Conservation (phyloP, 306 rosid species). For the Luffa acutangula region DNA sequence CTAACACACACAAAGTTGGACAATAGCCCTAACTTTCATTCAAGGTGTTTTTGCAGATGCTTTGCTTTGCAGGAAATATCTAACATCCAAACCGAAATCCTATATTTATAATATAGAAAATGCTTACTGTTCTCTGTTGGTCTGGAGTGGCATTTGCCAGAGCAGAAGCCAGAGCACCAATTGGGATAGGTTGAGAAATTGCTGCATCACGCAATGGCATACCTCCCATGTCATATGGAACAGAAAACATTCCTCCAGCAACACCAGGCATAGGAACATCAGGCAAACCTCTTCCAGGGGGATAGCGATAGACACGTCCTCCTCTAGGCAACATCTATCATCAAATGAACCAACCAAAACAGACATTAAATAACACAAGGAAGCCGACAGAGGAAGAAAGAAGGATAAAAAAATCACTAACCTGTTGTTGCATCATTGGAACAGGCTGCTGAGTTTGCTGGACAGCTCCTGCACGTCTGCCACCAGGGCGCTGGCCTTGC, state of each 20-base stretch:
- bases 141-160: conserved; percentile 27
- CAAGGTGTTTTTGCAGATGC: background rate
- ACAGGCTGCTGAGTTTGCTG: conserved; percentile 26
- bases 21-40: background rate
- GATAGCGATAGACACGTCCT: conserved; percentile 26
- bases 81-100: background rate
- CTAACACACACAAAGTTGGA: background rate
- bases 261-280: conserved; percentile 23
- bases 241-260: conserved; percentile 30
- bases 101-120: background rate
- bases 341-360: background rate
- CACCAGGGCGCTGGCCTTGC: conserved; percentile 27
- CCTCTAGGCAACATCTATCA: conserved; percentile 29
- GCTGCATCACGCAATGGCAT: conserved; percentile 20
- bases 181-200: conserved; percentile 21
- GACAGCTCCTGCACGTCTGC: conserved; percentile 25
- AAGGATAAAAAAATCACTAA: background rate
- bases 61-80: background rate
- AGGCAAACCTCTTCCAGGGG: conserved; percentile 21
- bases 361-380: background rate
- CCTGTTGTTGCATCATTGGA: conserved; percentile 26
- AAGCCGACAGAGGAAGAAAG: background rate
- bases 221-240: conserved; percentile 32
- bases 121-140: conserved; percentile 25
- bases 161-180: conserved; percentile 26